A percentile compares a stretch with the other conserved stretches of the same genome.
phyloP scores from a whole-genome alignment of 2,329 filamentous ascomycete species.

The Colletotrichum sp. region DNA sequence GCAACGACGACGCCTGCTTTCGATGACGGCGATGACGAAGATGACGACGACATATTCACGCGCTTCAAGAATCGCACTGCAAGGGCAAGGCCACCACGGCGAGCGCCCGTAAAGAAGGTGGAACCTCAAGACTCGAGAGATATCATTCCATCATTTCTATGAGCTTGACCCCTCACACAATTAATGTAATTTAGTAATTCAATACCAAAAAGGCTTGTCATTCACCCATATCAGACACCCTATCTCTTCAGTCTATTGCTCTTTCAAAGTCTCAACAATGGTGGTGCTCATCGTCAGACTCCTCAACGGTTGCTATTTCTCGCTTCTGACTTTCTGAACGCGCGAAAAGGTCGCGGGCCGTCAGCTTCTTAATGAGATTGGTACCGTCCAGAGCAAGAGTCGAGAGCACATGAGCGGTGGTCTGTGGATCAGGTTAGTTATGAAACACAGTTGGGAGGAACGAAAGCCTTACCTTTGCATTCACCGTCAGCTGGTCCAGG shows the following conservation, averaged over 20 bases:
- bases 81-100: constrained; percentile 25
- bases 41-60: constrained; percentile 18
- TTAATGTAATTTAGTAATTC: not conserved
- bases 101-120: not conserved
- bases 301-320: not conserved
- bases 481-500: constrained; percentile 36
- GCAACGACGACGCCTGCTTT: not conserved
- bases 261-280: not conserved
- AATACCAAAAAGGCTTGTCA: not conserved
- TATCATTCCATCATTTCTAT: constrained; percentile 18
- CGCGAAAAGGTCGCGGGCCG: not conserved
- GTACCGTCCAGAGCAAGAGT: constrained; percentile 5
- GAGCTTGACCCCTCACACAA: not conserved
- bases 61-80: constrained; percentile 14
- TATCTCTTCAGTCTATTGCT: not conserved
- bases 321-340: not conserved
- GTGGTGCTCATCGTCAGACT: not conserved
- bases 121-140: constrained; percentile 21
- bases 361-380: constrained; percentile 21
- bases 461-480: constrained; percentile 26
- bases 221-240: not conserved
- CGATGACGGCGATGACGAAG: not conserved
- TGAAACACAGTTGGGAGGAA: not conserved
- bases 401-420: constrained; percentile 11
- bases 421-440: not conserved